phyloP scores from a whole-genome alignment of 768 basidiomycete genomes.

The Lentinula detonsa region DNA sequence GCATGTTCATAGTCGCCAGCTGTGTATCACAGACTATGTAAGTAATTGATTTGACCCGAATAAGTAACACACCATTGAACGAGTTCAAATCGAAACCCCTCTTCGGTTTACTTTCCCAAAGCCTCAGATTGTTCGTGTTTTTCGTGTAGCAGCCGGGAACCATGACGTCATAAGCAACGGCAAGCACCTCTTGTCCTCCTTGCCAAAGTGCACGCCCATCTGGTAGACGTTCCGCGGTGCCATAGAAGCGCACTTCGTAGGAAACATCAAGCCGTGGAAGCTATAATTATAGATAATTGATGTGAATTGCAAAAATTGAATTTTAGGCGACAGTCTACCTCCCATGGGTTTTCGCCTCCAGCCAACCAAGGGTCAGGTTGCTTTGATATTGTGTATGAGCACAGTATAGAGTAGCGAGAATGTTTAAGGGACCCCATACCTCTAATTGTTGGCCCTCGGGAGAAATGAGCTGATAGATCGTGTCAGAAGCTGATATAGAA shows the following conservation, averaged over 20 bases:
- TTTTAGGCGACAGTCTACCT: conserved; percentile 21
- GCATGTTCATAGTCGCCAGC: conserved; percentile 92
- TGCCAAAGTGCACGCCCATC: conserved; percentile 68
- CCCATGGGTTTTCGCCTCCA: conserved; percentile 66
- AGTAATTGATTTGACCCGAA: neutral
- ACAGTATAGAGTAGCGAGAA: neutral
- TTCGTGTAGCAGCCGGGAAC: conserved; percentile 82
- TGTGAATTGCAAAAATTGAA: neutral
- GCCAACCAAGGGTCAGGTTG: conserved; percentile 88
- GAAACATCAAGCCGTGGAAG: conserved; percentile 79
- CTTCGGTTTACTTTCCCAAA: conserved; percentile 84
- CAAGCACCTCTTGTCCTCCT: conserved; percentile 91
- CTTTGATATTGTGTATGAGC: conserved; percentile 14
- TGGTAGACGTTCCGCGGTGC: conserved; percentile 61
- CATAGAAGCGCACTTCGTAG: conserved; percentile 87
- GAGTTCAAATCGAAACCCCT: conserved; percentile 90
- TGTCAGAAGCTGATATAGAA: neutral
- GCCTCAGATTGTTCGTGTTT: conserved; percentile 85
- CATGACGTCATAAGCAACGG: conserved; percentile 92
- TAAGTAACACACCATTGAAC: conserved; percentile 67
- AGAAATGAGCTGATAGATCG: conserved; percentile 58
- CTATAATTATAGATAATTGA: conserved; percentile 11
- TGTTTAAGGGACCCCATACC: conserved; percentile 17
- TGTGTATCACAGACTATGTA: conserved; percentile 17
- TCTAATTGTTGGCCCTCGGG: conserved; percentile 81